phyloP scores from a whole-genome alignment of 2,329 filamentous ascomycete species.

The Ilyonectria sp. region DNA sequence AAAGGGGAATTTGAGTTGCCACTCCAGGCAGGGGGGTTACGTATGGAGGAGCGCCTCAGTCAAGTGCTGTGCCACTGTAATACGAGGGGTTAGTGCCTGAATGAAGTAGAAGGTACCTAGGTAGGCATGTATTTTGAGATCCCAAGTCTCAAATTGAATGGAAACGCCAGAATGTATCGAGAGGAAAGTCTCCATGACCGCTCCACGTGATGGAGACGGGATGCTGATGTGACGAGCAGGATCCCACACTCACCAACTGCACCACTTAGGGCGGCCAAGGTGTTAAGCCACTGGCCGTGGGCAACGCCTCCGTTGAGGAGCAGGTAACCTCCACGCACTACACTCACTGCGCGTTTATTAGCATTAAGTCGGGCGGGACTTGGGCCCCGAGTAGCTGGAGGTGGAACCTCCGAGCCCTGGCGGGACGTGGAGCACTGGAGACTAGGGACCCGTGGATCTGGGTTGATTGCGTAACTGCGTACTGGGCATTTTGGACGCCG shows the following conservation, averaged over 20 bases:
- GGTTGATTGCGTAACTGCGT: conserved; percentile 29
- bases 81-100: background rate
- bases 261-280: conserved; percentile 7
- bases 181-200: background rate
- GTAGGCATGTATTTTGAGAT: background rate
- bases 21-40: background rate
- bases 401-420: conserved; percentile 9
- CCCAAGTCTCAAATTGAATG: background rate
- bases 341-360: background rate
- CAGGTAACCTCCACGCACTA: background rate
- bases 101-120: background rate
- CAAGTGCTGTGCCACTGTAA: background rate
- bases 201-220: background rate
- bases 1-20: background rate
- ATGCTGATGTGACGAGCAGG: background rate
- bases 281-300: conserved; percentile 10
- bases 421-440: conserved; percentile 4
- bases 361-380: background rate
- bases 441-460: conserved; percentile 23
- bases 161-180: background rate
- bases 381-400: background rate
- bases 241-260: background rate
- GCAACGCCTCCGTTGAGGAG: background rate
- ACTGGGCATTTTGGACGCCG: conserved; percentile 4
- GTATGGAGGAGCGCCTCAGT: background rate